These are phyloP conservation scores for Trypanosoma avium DNA, from an alignment of 208 protist species.

Conservation along the genomic window DNA sequence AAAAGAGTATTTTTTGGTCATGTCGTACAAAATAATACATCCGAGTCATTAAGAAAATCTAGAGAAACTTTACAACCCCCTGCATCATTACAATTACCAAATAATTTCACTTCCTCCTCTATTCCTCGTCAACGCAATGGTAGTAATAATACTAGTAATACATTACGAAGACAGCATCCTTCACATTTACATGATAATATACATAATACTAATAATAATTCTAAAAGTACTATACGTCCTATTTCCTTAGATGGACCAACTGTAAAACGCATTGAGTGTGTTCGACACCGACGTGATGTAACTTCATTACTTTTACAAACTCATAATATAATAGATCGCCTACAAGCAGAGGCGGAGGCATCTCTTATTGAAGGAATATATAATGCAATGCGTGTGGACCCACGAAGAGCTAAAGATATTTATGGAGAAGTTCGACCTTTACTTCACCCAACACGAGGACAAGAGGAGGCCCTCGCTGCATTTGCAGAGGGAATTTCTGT, in stretches of 20 bases:
- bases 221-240: slow-evolving; percentile 4
- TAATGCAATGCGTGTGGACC: slow-evolving; percentile 76
- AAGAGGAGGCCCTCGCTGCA: slow-evolving; percentile 53
- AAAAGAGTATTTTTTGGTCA: slow-evolving; percentile 6
- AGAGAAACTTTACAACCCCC: too few species aligned
- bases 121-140: too few species aligned
- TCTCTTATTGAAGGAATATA: slow-evolving; percentile 34
- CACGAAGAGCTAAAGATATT: slow-evolving; percentile 43
- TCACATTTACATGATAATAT: too few species aligned
- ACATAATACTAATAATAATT: too few species aligned
- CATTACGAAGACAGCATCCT: too few species aligned
- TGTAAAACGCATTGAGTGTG: slow-evolving; percentile 28
- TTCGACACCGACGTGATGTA: slow-evolving; percentile 57
- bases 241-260: slow-evolving; percentile 1
- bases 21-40: not conserved
- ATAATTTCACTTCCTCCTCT: too few species aligned
- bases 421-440: slow-evolving; percentile 43
- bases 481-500: slow-evolving; percentile 34
- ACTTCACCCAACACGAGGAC: slow-evolving; percentile 38
- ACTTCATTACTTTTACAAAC: slow-evolving; percentile 56
- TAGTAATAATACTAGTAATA: too few species aligned
- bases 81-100: too few species aligned
- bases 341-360: slow-evolving; percentile 48
- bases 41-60: too few species aligned
- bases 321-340: slow-evolving; percentile 46